phyloP scores from a whole-genome alignment of 371 early-diverging fungal genomes.

The Catenaria anguillulae region DNA sequence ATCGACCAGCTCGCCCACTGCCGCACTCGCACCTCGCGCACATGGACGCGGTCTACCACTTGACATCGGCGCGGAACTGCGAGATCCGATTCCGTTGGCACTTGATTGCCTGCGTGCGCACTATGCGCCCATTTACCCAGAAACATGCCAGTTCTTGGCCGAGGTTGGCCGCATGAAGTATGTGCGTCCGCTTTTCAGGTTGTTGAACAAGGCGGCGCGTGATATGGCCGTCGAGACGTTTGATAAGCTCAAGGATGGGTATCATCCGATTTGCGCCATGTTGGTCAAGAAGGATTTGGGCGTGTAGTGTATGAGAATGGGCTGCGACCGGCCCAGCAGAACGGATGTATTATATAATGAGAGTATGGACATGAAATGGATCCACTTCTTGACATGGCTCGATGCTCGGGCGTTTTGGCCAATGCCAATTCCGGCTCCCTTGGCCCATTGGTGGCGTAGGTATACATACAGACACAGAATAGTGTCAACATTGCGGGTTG shows the following conservation, averaged over 20 bases:
- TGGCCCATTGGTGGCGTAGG: too few relatives aligned
- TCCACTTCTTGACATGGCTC: too few relatives aligned
- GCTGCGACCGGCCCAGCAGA: too few relatives aligned
- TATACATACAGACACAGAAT: too few relatives aligned
- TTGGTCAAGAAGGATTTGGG: slow-evolving; percentile 64
- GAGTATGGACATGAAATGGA: too few relatives aligned
- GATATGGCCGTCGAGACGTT: slow-evolving; percentile 69
- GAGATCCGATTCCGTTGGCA: slow-evolving; percentile 86
- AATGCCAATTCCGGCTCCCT: too few relatives aligned
- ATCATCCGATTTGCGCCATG: slow-evolving; percentile 82
- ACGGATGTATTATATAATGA: too few relatives aligned
- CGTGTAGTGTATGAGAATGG: too few relatives aligned
- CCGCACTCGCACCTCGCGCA: slow-evolving; percentile 39
- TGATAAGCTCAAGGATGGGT: slow-evolving; percentile 54
- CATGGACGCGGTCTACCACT: slow-evolving; percentile 57
- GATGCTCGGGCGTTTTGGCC: too few relatives aligned
- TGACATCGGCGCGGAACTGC: slow-evolving; percentile 54
- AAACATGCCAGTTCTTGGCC: slow-evolving; percentile 59
- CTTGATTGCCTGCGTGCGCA: slow-evolving; percentile 51
- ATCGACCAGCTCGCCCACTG: too few relatives aligned
- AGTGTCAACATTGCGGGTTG: too few relatives aligned
- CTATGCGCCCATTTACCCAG: slow-evolving; percentile 54
- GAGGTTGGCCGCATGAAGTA: slow-evolving; percentile 93
- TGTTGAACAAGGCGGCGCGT: slow-evolving; percentile 46
- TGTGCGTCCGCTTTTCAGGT: slow-evolving; percentile 63